phyloP scores from a whole-genome alignment of 2,329 filamentous ascomycete genomes.

The Simplicillium aogashimaense region DNA sequence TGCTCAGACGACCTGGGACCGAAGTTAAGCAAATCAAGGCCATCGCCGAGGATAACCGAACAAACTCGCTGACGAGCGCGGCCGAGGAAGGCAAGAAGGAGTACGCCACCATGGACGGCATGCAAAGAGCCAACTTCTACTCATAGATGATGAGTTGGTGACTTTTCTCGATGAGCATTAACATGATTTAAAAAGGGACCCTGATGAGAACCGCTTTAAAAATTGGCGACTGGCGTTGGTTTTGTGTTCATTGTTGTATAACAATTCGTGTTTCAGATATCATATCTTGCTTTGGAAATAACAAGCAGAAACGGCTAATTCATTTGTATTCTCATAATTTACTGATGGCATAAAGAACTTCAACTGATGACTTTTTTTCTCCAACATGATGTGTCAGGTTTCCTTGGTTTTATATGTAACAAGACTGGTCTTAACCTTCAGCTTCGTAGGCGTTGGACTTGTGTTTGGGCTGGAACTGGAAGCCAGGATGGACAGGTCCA shows the following conservation, averaged over 20 bases:
- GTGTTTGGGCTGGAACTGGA: slow-evolving; percentile 95
- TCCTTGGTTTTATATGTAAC: neutral
- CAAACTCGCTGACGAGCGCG: slow-evolving; percentile 40
- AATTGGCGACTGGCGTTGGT: slow-evolving; percentile 5
- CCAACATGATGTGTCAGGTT: neutral
- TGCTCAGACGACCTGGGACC: slow-evolving; percentile 46
- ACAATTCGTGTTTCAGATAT: neutral
- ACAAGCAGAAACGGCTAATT: neutral
- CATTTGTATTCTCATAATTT: neutral
- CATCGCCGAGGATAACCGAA: slow-evolving; percentile 33
- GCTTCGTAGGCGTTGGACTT: slow-evolving; percentile 88
- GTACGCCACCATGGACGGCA: slow-evolving; percentile 42
- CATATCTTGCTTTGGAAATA: neutral
- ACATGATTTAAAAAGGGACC: slow-evolving; percentile 1
- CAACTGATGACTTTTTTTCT: neutral
- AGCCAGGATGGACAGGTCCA: slow-evolving; percentile 78
- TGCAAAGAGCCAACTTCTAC: slow-evolving; percentile 51
- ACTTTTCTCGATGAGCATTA: neutral
- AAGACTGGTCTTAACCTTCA: slow-evolving; percentile 40
- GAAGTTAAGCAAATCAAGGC: slow-evolving; percentile 42
- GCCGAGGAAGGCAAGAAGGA: slow-evolving; percentile 37
- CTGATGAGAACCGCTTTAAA: neutral
- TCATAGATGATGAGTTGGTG: slow-evolving; percentile 23
- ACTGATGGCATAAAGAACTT: neutral
- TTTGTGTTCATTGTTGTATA: neutral